Conservation (phyloP, 805 yeast species). For the Spathaspora gorwiae region DNA sequence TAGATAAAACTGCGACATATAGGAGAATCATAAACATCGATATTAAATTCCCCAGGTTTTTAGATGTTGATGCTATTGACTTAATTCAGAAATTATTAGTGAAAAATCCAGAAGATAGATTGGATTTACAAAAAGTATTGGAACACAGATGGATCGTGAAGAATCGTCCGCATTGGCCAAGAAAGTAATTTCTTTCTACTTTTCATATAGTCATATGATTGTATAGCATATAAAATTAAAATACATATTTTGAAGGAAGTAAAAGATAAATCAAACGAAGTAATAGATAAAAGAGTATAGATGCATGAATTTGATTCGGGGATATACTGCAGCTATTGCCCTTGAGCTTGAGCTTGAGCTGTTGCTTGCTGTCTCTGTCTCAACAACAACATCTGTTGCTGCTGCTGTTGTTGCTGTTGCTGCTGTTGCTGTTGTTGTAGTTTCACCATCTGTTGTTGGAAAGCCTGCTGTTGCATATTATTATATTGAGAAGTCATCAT, state of each 20-base stretch:
- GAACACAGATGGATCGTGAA: conserved; percentile 81
- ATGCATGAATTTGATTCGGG: too few species aligned
- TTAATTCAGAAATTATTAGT: conserved; percentile 60
- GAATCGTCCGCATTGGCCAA: conserved; percentile 60
- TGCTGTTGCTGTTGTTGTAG: conserved; percentile 36
- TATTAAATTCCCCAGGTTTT: conserved; percentile 62
- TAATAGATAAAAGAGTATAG: too few species aligned
- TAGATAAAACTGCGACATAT: conserved; percentile 71
- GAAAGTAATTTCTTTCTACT: background rate
- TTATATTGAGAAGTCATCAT: conserved; percentile 39
- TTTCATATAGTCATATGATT: too few species aligned
- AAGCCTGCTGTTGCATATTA: conserved; percentile 38
- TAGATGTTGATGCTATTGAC: conserved; percentile 73
- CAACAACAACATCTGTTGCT: conserved; percentile 27
- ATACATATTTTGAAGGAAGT: too few species aligned
- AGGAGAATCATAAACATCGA: conserved; percentile 76
- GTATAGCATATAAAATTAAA: too few species aligned
- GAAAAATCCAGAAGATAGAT: conserved; percentile 65
- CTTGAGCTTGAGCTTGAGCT: background rate
- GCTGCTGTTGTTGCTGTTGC: conserved; percentile 33
- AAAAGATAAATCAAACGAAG: too few species aligned
- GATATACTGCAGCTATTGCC: background rate
- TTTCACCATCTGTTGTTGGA: conserved; percentile 40
- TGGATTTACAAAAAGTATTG: conserved; percentile 55
- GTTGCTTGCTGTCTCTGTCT: conserved; percentile 22